phyloP scores from a whole-genome alignment of 2,329 filamentous ascomycete genomes.

The Colletotrichum orchidophilum region DNA sequence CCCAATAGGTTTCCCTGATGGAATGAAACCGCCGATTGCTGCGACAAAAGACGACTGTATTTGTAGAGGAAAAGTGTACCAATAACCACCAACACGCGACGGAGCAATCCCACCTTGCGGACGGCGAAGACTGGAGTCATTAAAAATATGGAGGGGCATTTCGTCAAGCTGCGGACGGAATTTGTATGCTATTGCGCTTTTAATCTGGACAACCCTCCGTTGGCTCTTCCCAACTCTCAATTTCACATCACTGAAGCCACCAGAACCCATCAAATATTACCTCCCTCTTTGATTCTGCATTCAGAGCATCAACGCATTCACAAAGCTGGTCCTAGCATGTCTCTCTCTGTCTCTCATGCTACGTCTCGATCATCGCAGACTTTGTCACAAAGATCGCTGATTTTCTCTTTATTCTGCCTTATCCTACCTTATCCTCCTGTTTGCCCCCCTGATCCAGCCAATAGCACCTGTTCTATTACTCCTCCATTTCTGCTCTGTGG shows the following conservation, averaged over 20 bases:
- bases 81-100: not conserved
- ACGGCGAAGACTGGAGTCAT: not conserved
- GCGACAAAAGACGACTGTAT: not conserved
- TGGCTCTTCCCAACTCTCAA: not conserved
- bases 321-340: not conserved
- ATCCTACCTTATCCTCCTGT: not conserved
- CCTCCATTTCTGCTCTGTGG: constrained; percentile 2
- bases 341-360: not conserved
- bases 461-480: constrained; percentile 14
- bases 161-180: not conserved
- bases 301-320: not conserved
- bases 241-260: not conserved
- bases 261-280: not conserved
- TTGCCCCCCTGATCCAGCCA: not conserved
- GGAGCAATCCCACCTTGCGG: not conserved
- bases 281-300: not conserved
- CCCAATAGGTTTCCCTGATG: constrained; percentile 38
- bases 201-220: not conserved
- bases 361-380: not conserved
- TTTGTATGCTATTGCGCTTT: not conserved
- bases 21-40: no score
- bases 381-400: not conserved
- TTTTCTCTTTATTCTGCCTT: not conserved
- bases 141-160: not conserved
- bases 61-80: constrained; percentile 22